Percentiles rank a stretch among this genome's conserved stretches.
Conservation (phyloP, 2,329 filamentous ascomycete genomes). For the Talaromyces sp. region DNA sequence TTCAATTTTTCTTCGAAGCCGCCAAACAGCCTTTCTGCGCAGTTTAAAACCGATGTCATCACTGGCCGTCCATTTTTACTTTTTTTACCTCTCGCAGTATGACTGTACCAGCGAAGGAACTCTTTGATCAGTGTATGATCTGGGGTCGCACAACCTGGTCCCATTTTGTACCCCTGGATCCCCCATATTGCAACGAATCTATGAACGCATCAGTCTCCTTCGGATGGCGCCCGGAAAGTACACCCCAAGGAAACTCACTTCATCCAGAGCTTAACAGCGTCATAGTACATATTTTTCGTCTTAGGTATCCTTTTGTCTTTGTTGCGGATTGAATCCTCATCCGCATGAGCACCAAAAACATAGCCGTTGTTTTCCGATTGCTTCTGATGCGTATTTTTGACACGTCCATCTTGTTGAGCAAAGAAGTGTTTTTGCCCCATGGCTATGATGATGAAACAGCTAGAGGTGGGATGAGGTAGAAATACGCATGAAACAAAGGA, state of each 20-base stretch:
- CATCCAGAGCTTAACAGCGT: conserved; percentile 9
- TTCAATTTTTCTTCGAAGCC: conserved; percentile 15
- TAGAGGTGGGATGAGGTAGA: background rate
- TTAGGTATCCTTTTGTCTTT: conserved; percentile 20
- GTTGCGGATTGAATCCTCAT: conserved; percentile 11
- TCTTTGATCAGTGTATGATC: conserved; percentile 18
- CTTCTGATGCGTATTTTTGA: background rate
- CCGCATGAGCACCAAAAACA: conserved; percentile 14
- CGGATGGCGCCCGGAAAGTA: too few relatives aligned
- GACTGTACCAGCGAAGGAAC: conserved; percentile 16
- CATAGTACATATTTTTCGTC: conserved; percentile 16
- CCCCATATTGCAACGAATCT: too few relatives aligned
- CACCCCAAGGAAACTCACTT: conserved; percentile 10
- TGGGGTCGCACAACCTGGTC: conserved; percentile 9
- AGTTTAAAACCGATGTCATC: conserved; percentile 12
- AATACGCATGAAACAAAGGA: background rate
- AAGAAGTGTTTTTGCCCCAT: conserved; percentile 16
- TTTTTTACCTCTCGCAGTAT: conserved; percentile 9
- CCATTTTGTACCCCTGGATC: background rate
- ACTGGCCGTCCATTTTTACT: conserved; percentile 15
- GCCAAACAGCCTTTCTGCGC: conserved; percentile 17
- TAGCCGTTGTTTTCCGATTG: conserved; percentile 14
- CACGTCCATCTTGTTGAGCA: conserved; percentile 14
- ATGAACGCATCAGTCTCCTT: too few relatives aligned
- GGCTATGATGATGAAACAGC: conserved; percentile 1